These are phyloP conservation scores for Axilococcus clingmanii DNA, from an alignment of 139 green algal species.

Conservation along the genomic window DNA sequence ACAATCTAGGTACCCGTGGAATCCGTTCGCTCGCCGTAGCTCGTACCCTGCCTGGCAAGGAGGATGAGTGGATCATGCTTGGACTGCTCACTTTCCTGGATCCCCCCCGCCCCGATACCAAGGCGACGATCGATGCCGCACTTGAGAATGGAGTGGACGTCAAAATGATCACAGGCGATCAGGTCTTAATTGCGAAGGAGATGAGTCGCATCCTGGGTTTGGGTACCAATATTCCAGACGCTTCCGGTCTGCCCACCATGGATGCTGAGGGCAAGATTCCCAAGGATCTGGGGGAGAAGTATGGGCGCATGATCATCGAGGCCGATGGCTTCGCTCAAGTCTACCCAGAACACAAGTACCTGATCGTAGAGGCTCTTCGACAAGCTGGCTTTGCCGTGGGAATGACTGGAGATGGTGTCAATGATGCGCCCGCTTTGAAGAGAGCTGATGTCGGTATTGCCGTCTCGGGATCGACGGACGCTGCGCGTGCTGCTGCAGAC, in stretches of 20 bases:
- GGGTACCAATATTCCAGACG: slow-evolving; percentile 67
- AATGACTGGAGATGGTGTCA: slow-evolving; percentile 90
- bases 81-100: slow-evolving; percentile 84
- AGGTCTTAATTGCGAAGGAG: slow-evolving; percentile 79
- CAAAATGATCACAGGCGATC: slow-evolving; percentile 87
- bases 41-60: slow-evolving; percentile 17
- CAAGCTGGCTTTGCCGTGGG: slow-evolving; percentile 56
- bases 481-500: slow-evolving; percentile 74
- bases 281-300: slow-evolving; percentile 55
- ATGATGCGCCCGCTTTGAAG: slow-evolving; percentile 82
- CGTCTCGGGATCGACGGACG: slow-evolving; percentile 68
- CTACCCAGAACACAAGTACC: slow-evolving; percentile 68
- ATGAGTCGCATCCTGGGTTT: slow-evolving; percentile 65
- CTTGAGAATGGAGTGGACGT: slow-evolving; percentile 70
- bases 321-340: slow-evolving; percentile 74
- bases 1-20: slow-evolving; percentile 56
- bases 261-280: slow-evolving; percentile 60
- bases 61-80: slow-evolving; percentile 52
- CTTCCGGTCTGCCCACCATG: slow-evolving; percentile 40
- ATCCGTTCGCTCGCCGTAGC: slow-evolving; percentile 70
- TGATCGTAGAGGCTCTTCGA: slow-evolving; percentile 66
- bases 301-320: slow-evolving; percentile 59
- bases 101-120: slow-evolving; percentile 74
- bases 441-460: slow-evolving; percentile 78
- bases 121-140: slow-evolving; percentile 59